Base-by-base conservation (phyloP, 1,139 yeast genomes). In the Candida sp. region DNA sequence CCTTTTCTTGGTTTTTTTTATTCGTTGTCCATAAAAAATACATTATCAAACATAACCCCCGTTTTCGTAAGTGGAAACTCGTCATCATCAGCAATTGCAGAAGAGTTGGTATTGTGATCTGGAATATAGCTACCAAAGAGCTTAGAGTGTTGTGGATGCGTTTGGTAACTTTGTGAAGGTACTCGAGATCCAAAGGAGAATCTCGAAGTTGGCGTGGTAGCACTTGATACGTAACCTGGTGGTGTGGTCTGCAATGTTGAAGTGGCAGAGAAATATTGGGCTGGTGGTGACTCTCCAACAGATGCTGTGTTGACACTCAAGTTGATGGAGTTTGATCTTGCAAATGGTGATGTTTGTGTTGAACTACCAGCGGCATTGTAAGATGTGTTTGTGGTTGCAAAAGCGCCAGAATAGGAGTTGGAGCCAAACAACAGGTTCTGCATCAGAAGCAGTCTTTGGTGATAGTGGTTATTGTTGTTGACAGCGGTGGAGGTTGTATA, bases 11-110 rank as follows among this genome's bases (percentile, higher is more conserved):
- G 54, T 58, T 38, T 7, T 30, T 38, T 41, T 33, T 37, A 12
- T 44, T 40, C 41, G 72, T 40, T 40, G 44, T 74, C 78, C 78
- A 74, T 74, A 37, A 68, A 55, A 55, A 70, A 70, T n/a, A 70
- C 72, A 51, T 44, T 37, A 44, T 63, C 87, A 59, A 75, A 80
- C 22, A 78, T 63, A 22, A 59, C 67, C 31, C 60, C 42, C 11
- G n/a, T 59, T 66, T 26, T 61, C 3, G 39, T 8, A 8, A 40
- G 30, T 12, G 42, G 27, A 40, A 44, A 39, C 4, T 73, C 76
- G 38, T 73, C 83, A 49, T 77, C 84, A 41, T 67, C 72, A 8
- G 60, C 62, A 8, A 77, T 66, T 0, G 81, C 83, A 42, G 74
- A 73, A 8, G 76, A 65, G 0, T 80, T 81, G 43, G 72, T 71